Conservation (phyloP, 2,329 filamentous ascomycete species). For the Claviceps citrina region DNA sequence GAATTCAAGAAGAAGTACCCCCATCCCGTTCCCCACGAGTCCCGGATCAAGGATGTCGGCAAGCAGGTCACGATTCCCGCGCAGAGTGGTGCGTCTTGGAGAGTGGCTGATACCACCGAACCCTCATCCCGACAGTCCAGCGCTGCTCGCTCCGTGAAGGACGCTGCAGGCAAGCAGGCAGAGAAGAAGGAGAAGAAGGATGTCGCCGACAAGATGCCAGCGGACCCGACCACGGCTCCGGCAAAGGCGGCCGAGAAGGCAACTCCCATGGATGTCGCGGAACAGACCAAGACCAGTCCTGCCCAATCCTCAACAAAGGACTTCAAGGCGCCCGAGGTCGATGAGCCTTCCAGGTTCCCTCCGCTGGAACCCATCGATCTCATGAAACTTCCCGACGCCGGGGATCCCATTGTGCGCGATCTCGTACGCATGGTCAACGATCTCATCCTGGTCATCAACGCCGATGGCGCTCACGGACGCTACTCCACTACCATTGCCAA, state of each 20-base stretch:
- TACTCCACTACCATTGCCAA: constrained; percentile 67
- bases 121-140: constrained; percentile 45
- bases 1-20: constrained; percentile 81
- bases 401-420: constrained; percentile 81
- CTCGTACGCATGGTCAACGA: constrained; percentile 92
- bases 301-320: constrained; percentile 16
- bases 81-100: constrained; percentile 73
- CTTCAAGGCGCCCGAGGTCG: constrained; percentile 44
- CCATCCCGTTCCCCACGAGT: constrained; percentile 28
- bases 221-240: constrained; percentile 11
- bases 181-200: constrained; percentile 19
- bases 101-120: constrained; percentile 48
- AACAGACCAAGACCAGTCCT: constrained; percentile 11
- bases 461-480: constrained; percentile 61
- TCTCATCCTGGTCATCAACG: constrained; percentile 84
- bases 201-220: constrained; percentile 14
- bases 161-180: constrained; percentile 12
- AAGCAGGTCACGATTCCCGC: constrained; percentile 69
- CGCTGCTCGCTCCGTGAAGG: constrained; percentile 26
- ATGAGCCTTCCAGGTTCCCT: constrained; percentile 49
- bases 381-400: constrained; percentile 56
- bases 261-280: constrained; percentile 8
- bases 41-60: constrained; percentile 38
- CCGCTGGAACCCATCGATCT: constrained; percentile 61
- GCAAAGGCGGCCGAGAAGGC: constrained; percentile 20